These are phyloP conservation scores for Pseudogymnoascus sp. DNA, from an alignment of 2,329 filamentous ascomycete genomes.

Conservation along the genomic window DNA sequence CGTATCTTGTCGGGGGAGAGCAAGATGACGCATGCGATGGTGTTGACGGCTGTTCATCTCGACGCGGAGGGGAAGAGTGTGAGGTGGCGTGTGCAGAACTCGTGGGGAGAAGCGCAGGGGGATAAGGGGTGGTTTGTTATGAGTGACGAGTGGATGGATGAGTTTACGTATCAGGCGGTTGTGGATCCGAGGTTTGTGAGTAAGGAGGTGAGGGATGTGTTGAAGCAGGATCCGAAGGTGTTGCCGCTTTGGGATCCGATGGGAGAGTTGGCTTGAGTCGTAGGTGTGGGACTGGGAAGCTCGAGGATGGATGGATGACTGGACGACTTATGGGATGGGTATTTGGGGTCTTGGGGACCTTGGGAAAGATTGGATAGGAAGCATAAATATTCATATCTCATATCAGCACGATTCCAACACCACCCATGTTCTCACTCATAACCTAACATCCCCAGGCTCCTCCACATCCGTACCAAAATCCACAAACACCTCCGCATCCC, in stretches of 20 bases:
- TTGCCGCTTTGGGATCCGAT: slow-evolving; percentile 75
- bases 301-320: neutral
- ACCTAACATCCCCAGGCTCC: neutral
- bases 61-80: slow-evolving; percentile 57
- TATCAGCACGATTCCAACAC: neutral
- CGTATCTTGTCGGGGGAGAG: slow-evolving; percentile 66
- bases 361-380: neutral
- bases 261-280: slow-evolving; percentile 55
- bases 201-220: slow-evolving; percentile 59
- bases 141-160: slow-evolving; percentile 71
- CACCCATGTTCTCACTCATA: neutral
- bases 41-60: slow-evolving; percentile 76
- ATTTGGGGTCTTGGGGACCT: neutral
- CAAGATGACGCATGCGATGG: slow-evolving; percentile 89
- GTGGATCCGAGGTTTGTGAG: slow-evolving; percentile 63
- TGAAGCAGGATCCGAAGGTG: slow-evolving; percentile 61
- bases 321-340: neutral
- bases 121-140: slow-evolving; percentile 84
- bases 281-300: neutral
- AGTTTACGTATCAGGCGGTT: slow-evolving; percentile 81
- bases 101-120: slow-evolving; percentile 64
- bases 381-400: neutral
- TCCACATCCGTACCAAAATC: neutral
- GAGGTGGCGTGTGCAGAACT: slow-evolving; percentile 82
- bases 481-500: neutral